A percentile compares a stretch with the other conserved stretches of the same genome.
phyloP scores from a whole-genome alignment of 345 rosid genomes.

The Odontarrhena argentea region DNA sequence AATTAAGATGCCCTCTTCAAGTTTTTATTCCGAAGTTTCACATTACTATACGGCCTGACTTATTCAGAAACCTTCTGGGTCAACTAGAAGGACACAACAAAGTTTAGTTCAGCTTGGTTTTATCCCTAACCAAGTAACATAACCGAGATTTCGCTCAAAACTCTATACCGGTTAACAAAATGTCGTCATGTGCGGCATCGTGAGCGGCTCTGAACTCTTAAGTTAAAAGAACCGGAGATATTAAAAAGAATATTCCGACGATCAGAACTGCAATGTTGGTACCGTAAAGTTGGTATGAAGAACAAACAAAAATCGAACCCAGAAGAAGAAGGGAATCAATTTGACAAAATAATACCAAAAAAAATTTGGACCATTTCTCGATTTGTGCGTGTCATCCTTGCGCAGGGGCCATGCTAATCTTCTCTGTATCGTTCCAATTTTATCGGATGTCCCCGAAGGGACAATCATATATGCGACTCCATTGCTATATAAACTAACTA shows the following conservation, averaged over 20 bases:
- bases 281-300: no score
- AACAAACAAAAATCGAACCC: no score
- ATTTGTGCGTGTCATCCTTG: neutral
- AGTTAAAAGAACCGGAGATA: no score
- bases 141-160: neutral
- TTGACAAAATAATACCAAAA: no score
- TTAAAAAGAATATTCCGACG: no score
- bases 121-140: no score
- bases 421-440: slow-evolving; percentile 9
- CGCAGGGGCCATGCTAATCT: slow-evolving; percentile 4
- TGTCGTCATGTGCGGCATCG: no score
- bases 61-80: neutral
- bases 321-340: no score
- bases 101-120: neutral
- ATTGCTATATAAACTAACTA: neutral
- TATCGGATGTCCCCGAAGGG: slow-evolving; percentile 16
- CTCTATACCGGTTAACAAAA: neutral
- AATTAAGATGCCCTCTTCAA: slow-evolving; percentile 2
- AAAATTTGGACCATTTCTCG: neutral
- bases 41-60: neutral
- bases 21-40: no score
- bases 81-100: neutral
- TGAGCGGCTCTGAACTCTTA: no score
- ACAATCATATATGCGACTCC: neutral
- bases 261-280: no score